Conservation (phyloP, 1,284 basidiomycete genomes). For the Sanguinoderma infundibulare region DNA sequence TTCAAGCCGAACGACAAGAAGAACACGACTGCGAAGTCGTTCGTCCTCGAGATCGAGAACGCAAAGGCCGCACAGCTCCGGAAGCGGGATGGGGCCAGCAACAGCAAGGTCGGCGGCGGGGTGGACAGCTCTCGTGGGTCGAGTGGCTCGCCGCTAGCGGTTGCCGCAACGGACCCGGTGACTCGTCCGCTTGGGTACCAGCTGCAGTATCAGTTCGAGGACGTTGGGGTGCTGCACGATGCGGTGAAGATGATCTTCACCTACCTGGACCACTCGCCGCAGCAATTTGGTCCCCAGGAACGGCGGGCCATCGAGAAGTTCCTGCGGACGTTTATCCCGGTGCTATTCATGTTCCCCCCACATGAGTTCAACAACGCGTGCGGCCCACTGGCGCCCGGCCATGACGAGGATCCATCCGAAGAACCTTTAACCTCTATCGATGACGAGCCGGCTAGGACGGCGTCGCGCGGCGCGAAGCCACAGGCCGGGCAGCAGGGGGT, state of each 20-base stretch:
- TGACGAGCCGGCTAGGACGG: constrained; percentile 23
- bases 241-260: constrained; percentile 88
- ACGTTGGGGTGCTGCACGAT: constrained; percentile 86
- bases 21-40: constrained; percentile 87
- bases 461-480: constrained; percentile 4
- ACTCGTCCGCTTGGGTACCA: constrained; percentile 58
- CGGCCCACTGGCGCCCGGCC: constrained; percentile 55
- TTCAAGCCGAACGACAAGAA: constrained; percentile 99
- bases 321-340: constrained; percentile 84
- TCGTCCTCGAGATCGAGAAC: constrained; percentile 88
- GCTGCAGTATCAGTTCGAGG: constrained; percentile 81
- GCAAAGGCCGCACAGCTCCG: constrained; percentile 74
- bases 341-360: constrained; percentile 78
- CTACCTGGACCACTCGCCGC: constrained; percentile 87
- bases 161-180: not conserved
- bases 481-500: constrained; percentile 48
- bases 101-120: constrained; percentile 37
- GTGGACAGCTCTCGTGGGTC: constrained; percentile 31
- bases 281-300: constrained; percentile 77
- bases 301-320: constrained; percentile 86
- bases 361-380: constrained; percentile 82
- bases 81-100: constrained; percentile 44
- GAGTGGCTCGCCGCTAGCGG: constrained; percentile 11
- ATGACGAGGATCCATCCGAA: constrained; percentile 35
- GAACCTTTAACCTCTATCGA: constrained; percentile 49